Percentiles rank a stretch among this genome's conserved stretches.
phyloP scores from a whole-genome alignment of 768 basidiomycete genomes.

The Flagelloscypha sp. region DNA sequence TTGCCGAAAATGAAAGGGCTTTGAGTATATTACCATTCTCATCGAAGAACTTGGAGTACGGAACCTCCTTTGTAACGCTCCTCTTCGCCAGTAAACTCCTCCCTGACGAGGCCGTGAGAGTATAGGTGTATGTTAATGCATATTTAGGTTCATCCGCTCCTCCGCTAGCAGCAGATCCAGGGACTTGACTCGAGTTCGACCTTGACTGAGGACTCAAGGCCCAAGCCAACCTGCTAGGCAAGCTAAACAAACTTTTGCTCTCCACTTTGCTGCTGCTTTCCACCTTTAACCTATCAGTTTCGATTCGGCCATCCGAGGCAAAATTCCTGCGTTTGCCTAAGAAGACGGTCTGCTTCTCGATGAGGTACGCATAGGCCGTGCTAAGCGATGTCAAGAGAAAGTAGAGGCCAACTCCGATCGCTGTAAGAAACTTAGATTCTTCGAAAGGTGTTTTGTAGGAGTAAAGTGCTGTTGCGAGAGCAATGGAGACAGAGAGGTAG shows the following conservation, averaged over 20 bases:
- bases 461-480: slow-evolving; percentile 74
- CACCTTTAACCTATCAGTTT: slow-evolving; percentile 76
- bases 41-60: slow-evolving; percentile 48
- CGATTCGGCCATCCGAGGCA: no score
- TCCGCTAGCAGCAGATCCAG: no score
- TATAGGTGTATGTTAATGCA: slow-evolving; percentile 35
- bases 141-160: no score
- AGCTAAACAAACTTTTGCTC: no score
- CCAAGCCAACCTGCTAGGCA: no score
- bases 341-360: slow-evolving; percentile 80
- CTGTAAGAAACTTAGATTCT: slow-evolving; percentile 50
- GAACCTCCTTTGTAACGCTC: slow-evolving; percentile 29
- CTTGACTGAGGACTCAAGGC: no score
- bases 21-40: no score
- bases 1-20: slow-evolving; percentile 16
- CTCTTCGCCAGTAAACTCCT: slow-evolving; percentile 48
- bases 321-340: slow-evolving; percentile 86
- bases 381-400: slow-evolving; percentile 62
- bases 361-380: slow-evolving; percentile 75
- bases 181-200: no score
- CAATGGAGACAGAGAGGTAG: slow-evolving; percentile 79
- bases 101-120: slow-evolving; percentile 48
- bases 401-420: slow-evolving; percentile 44
- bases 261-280: no score
- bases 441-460: slow-evolving; percentile 88